Base-by-base conservation (phyloP, 1,139 yeast species). In the Geotrichum fermentans region DNA sequence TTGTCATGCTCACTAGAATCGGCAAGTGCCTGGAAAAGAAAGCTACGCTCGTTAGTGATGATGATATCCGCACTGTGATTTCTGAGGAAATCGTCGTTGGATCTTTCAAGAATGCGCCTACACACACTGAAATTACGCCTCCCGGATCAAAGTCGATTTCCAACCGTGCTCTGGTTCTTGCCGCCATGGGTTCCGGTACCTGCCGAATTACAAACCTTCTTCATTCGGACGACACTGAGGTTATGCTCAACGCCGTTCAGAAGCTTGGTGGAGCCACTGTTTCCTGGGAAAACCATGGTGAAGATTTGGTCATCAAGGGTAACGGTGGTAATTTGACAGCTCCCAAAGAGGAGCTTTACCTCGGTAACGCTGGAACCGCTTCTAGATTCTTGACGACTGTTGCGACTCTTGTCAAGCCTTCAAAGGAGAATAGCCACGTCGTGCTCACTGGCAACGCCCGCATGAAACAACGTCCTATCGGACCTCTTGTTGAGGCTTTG, bases 341-440 rank as follows among this genome's bases (percentile, higher is more conserved):
- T 2, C 78, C 85, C 36, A 73, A 74, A 21, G 72, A 73, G 35
- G 85, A 81, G 56, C 73, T 94, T 50, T 92, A 88, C 67, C 76
- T 92, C 54, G 98, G 98, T 52, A 92, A 92, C 64, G 98, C 99
- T 1, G 99, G 99, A 58, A 92, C 99, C 41, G 97, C 98, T 4
- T 87, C 97, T 7, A 78, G 99, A 61, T 94, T 92, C 66, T 75
- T 92, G 61, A 87, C 97, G 2, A 80, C 96, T 1, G 90, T 92
- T 33, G 96, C 96, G 13, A 78, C 96, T 18, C 73, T 92, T 51
- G 96, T 87, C 5, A 45, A 53, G 18, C 53, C 62, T 3, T 64
- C 80, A 2, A 65, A 71, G n/a, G 62, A 64, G 8, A 63, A 68
- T 3, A 69, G 72, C 40, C 65, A 72, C 52, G 81, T 89, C 36